A percentile compares a stretch with the other conserved stretches of the same genome.
Evolutionary conservation across 2,329 filamentous ascomycete species (phyloP).

Genomic region (Calonectria honghensis): DNA sequence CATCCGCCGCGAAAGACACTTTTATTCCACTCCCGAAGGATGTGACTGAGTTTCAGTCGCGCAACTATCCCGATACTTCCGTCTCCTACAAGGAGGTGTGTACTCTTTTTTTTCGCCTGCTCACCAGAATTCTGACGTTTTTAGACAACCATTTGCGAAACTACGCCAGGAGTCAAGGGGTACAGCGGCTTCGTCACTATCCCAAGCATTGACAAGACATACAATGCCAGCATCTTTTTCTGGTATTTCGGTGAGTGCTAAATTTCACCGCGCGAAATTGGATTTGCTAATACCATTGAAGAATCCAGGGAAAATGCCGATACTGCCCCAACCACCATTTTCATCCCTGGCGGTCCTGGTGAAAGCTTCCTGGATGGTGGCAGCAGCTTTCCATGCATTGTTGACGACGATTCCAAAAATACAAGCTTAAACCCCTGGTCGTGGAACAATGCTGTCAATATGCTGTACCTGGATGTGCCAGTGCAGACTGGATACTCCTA

Average conservation of each 20-base stretch:
- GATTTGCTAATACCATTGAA: background rate
- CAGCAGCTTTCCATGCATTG: conserved; percentile 71
- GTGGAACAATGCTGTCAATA: conserved; percentile 72
- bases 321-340: conserved; percentile 66
- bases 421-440: conserved; percentile 75
- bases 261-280: accelerated
- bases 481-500: conserved; percentile 80
- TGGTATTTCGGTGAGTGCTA: conserved; percentile 62
- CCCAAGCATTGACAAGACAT: conserved; percentile 42
- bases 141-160: conserved; percentile 52
- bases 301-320: conserved; percentile 58
- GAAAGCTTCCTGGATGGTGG: conserved; percentile 76
- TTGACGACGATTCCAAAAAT: conserved; percentile 68
- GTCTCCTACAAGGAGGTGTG: conserved; percentile 53
- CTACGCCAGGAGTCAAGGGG: conserved; percentile 46
- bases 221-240: conserved; percentile 62
- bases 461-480: conserved; percentile 74
- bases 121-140: background rate
- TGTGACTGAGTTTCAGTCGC: conserved; percentile 20
- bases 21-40: conserved; percentile 22
- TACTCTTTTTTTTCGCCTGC: no score
- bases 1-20: background rate
- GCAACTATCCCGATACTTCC: conserved; percentile 42
- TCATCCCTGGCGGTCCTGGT: conserved; percentile 79
- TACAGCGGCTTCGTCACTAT: conserved; percentile 53